Percentiles rank a stretch among this genome's conserved stretches.
Evolutionary conservation across 352 stramenopile genomes (phyloP).

Genomic region (Phytophthora megakarya): DNA sequence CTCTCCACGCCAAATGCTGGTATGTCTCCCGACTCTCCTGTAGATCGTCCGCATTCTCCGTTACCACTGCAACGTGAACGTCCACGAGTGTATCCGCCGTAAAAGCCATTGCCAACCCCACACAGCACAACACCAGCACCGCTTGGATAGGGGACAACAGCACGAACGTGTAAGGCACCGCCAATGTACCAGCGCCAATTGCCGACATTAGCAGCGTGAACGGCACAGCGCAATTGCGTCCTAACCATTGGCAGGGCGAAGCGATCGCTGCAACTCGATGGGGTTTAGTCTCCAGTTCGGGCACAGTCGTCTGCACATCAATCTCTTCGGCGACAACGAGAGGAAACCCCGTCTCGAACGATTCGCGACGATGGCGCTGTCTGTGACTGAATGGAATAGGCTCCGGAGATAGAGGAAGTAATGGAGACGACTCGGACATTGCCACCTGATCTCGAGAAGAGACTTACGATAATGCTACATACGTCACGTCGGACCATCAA

Average conservation of each 20-base stretch:
- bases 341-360: constrained; percentile 44
- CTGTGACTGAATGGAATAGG: constrained; percentile 15
- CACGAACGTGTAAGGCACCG: constrained; percentile 74
- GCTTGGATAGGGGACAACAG: constrained; percentile 50
- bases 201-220: constrained; percentile 67
- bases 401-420: constrained; percentile 26
- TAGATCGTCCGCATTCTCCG: constrained; percentile 16
- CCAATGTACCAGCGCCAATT: constrained; percentile 58
- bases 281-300: neutral
- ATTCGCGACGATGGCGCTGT: constrained; percentile 29
- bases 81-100: constrained; percentile 68
- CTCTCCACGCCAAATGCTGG: constrained; percentile 62
- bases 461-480: constrained; percentile 7
- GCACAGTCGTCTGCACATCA: constrained; percentile 19
- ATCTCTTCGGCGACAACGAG: constrained; percentile 32
- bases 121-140: constrained; percentile 46
- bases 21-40: constrained; percentile 64
- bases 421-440: constrained; percentile 33
- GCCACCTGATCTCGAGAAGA: neutral
- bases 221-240: constrained; percentile 37
- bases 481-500: constrained; percentile 31
- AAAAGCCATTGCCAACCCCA: constrained; percentile 72
- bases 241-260: constrained; percentile 32
- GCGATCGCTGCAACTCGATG: neutral
- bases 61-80: constrained; percentile 61